phyloP scores from a whole-genome alignment of 805 yeast species.

The Lipomyces oligophaga region DNA sequence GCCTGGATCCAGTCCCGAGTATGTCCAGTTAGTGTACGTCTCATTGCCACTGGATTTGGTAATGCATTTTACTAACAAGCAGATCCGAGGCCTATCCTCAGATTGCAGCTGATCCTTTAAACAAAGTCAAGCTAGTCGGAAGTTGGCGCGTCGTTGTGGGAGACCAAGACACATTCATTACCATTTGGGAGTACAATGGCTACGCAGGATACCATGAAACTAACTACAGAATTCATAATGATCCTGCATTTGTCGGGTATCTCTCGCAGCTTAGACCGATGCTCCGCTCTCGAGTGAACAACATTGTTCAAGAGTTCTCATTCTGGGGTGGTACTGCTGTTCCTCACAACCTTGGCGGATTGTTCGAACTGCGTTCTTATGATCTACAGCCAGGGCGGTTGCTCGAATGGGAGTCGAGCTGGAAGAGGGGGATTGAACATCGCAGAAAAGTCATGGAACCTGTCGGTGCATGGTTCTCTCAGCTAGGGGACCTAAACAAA shows the following conservation, averaged over 20 bases:
- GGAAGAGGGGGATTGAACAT: constrained; percentile 43
- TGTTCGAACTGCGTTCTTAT: constrained; percentile 43
- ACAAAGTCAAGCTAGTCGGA: constrained; percentile 41
- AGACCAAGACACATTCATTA: constrained; percentile 41
- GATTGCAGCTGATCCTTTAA: constrained; percentile 35
- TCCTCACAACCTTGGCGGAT: constrained; percentile 42
- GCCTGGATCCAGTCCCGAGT: constrained; percentile 39
- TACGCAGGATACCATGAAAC: constrained; percentile 42
- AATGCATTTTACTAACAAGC: neutral
- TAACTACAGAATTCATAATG: constrained; percentile 36
- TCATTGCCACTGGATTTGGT: neutral
- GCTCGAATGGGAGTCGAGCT: constrained; percentile 44
- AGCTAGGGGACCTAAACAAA: constrained; percentile 41
- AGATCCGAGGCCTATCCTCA: constrained; percentile 35
- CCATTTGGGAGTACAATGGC: constrained; percentile 45
- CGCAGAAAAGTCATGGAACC: constrained; percentile 49
- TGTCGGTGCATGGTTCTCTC: constrained; percentile 46
- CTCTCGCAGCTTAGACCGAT: constrained; percentile 35
- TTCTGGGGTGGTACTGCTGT: constrained; percentile 47
- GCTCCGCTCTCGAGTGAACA: constrained; percentile 37
- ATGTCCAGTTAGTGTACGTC: constrained; percentile 36
- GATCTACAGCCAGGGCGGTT: constrained; percentile 41
- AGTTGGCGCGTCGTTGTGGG: constrained; percentile 44
- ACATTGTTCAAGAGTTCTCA: constrained; percentile 43
- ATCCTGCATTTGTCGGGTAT: constrained; percentile 34